Evolutionary conservation across 2,329 filamentous ascomycete genomes (phyloP), one percentile per base, ranked within the genome.

Genomic region (Ceratocystis harringtonii): DNA sequence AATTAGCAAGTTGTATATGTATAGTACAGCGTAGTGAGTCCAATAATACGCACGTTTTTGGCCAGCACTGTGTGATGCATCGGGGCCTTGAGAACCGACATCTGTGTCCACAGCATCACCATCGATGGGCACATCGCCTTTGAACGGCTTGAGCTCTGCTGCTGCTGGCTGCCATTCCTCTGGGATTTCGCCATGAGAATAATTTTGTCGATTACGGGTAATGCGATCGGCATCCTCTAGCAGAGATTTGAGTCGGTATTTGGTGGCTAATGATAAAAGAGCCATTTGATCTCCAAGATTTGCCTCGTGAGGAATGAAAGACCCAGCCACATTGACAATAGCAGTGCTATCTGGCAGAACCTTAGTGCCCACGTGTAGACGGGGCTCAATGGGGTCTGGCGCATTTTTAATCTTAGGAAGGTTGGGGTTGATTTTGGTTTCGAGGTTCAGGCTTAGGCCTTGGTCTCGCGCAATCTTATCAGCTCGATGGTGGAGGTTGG

Each of bases 201-300:
- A 89, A 68, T 81, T 84, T 72, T 89, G 87, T 64, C 92, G 84
- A 67, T 84, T 88, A 67, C 81, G 80, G 2, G 90, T 83, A 58
- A 95, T 76, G 8, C 81, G 80, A 65, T 85, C 83, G 10, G 90
- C 85, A 70, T 96, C 91, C 71, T 92, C 88, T 2, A 96, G 72
- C 36, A 96, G 76, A 12, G 85, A 83, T 64, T 89, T 81, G 45
- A 96, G 70, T 32, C 90, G 83, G 70, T 95, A 88, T 72, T 92
- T 90, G 8, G 90, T 86, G 19, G 89, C 89, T 66, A 96, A 81
- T 5, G 90, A 94, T 66, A 96, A 74, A 17, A 96, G 79, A 30
- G 89, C 88, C 57, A 96, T 76, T 69, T 96, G 88, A 68, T 96
- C 91, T 15, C 88, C 87, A 43, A 96, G 78, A 64, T 83, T 85